Conservation (phyloP, 2,329 filamentous ascomycete species). For the Aspergillus fischeri region DNA sequence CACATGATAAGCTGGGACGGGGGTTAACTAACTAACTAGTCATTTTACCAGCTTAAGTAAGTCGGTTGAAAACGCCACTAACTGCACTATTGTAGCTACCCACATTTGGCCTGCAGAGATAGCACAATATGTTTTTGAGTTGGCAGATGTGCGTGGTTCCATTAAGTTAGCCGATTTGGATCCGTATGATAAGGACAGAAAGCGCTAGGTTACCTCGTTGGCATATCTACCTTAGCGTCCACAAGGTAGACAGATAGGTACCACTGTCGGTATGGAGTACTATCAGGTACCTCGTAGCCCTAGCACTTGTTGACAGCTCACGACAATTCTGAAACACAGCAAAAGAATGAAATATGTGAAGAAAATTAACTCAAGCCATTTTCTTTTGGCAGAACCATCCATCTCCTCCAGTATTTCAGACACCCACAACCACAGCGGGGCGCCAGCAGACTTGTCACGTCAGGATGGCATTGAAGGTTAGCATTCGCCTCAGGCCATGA, state of each 20-base stretch:
- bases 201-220: background rate
- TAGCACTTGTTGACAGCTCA: background rate
- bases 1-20: background rate
- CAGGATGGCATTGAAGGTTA: background rate
- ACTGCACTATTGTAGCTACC: background rate
- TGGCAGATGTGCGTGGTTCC: background rate
- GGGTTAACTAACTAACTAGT: too few species aligned
- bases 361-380: background rate
- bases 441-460: background rate
- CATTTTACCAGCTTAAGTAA: background rate
- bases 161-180: background rate
- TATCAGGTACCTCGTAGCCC: background rate
- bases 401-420: background rate
- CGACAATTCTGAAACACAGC: background rate
- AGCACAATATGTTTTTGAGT: background rate
- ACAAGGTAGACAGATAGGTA: background rate
- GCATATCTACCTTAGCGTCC: background rate
- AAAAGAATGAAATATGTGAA: background rate
- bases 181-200: background rate
- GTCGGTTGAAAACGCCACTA: background rate
- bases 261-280: too few species aligned
- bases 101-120: background rate
- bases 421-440: background rate
- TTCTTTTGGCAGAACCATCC: background rate
- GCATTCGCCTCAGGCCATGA: background rate